Evolutionary conservation across 306 rosid genomes (phyloP).

Genomic region (Trifolium dubium): DNA sequence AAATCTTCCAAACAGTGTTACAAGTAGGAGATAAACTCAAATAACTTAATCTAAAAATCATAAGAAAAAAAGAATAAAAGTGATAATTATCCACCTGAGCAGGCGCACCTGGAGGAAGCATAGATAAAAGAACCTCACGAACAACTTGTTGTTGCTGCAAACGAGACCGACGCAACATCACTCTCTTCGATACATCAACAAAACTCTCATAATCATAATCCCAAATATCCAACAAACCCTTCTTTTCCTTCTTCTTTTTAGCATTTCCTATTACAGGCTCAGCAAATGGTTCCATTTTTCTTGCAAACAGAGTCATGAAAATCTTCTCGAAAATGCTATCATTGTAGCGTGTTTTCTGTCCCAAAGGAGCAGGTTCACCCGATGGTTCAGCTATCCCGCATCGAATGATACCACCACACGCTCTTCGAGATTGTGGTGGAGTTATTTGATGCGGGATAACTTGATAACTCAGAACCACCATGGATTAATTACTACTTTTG

Average conservation of each 20-base stretch:
- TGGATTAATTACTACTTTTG: not conserved
- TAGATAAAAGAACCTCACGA: slow-evolving; percentile 83
- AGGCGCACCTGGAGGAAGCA: slow-evolving; percentile 99
- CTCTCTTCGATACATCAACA: slow-evolving; percentile 82
- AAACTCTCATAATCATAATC: slow-evolving; percentile 80
- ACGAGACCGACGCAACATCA: slow-evolving; percentile 85
- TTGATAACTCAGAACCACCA: slow-evolving; percentile 35
- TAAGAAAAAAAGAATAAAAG: not conserved
- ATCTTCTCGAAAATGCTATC: slow-evolving; percentile 77
- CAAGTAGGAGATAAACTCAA: not conserved
- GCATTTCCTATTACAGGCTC: slow-evolving; percentile 5
- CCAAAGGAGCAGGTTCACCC: slow-evolving; percentile 84
- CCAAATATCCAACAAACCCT: slow-evolving; percentile 48
- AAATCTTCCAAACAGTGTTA: no score
- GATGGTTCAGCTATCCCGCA: slow-evolving; percentile 85
- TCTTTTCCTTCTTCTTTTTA: slow-evolving; percentile 46
- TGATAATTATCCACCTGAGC: slow-evolving; percentile 65
- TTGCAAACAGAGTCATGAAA: slow-evolving; percentile 78
- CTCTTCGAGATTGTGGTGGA: slow-evolving; percentile 12
- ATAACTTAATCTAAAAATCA: no score
- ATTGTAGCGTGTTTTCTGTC: slow-evolving; percentile 74
- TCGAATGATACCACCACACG: slow-evolving; percentile 38
- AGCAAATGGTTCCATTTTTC: slow-evolving; percentile 77
- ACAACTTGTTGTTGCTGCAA: slow-evolving; percentile 84
- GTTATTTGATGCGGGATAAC: slow-evolving; percentile 41